Base-by-base conservation (phyloP, 202 grass and related monocot species). In the Zoysia matrella region DNA sequence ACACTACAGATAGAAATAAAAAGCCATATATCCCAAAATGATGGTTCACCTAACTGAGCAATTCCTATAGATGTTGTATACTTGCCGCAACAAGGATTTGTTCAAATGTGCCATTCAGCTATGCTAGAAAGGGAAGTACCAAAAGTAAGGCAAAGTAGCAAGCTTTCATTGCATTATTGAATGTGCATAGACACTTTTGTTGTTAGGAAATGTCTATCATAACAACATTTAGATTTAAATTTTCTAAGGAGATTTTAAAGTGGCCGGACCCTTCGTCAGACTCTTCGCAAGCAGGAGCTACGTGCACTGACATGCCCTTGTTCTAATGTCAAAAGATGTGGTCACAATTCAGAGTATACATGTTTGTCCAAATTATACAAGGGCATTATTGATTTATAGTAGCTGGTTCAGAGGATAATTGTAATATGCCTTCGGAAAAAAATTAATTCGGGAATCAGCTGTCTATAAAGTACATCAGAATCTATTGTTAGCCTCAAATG, bases 21-120 rank as follows among this genome's bases (percentile, higher is more conserved):
- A 76, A 58, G 80, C 57, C 60, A 47, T 36, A 36, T 36, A 50
- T 45, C 70, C 63, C 62, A 75, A 86, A 71, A 76, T 3, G 76
- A 80, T 80, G 64, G 75, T 53, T 80, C 76, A 87, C 66, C 80
- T 87, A 90, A 89, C 60, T 39, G 41, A 75, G 70, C 64, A 71
- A 76, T 65, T 66, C 7, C 39, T 83, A 75, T 80, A 75, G 54
- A 83, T 52, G 88, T 80, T 52, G 79, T 83, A 69, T 65, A 83
- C 65, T 77, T 46, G 46, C 44, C 3, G 4, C 51, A 71, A 89
- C 11, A 77, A 81, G n/a, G 82, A 81, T 60, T 47, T 60, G 52
- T 72, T 64, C 53, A 85, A 64, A 76, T 30, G 47, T 73, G 60
- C 82, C 7, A 69, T 82, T 66, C 30, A 60, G 16, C 44, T 42